Percentiles rank a stretch among this genome's conserved stretches.
These are phyloP conservation scores for Protoeuglena noctilucae DNA, from an alignment of 139 green algal genomes.

Conservation along the genomic window DNA sequence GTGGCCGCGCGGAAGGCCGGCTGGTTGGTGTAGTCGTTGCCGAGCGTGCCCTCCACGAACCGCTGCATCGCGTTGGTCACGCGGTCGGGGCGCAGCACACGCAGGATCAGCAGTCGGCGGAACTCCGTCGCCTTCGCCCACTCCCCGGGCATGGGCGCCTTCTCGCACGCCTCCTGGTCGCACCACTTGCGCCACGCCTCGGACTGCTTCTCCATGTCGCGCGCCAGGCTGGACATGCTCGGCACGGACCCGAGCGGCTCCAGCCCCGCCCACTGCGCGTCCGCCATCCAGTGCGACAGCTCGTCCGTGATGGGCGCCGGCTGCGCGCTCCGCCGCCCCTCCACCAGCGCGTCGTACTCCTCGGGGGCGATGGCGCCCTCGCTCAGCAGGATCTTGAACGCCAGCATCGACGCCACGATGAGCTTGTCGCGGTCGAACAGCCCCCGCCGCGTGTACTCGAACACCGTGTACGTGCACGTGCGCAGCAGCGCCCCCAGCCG, in stretches of 20 bases:
- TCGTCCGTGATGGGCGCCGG: conserved; percentile 61
- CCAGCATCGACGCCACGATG: conserved; percentile 62
- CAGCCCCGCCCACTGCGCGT: conserved; percentile 57
- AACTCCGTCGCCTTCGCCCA: conserved; percentile 52
- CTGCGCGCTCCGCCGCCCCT: conserved; percentile 28
- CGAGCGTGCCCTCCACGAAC: conserved; percentile 39
- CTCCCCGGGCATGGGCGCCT: conserved; percentile 47
- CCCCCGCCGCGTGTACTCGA: conserved; percentile 65
- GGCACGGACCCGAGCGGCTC: conserved; percentile 42
- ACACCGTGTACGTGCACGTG: conserved; percentile 65
- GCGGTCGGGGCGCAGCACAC: conserved; percentile 53
- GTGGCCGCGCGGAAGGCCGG: conserved; percentile 30
- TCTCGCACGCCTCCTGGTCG: conserved; percentile 41
- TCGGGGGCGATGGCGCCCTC: conserved; percentile 32
- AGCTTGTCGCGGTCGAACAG: conserved; percentile 78
- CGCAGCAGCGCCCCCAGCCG: conserved; percentile 45
- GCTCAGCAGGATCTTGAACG: conserved; percentile 29
- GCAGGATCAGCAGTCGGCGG: conserved; percentile 52
- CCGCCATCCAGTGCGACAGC: conserved; percentile 55
- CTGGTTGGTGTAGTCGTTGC: conserved; percentile 40
- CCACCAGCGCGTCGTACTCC: conserved; percentile 60
- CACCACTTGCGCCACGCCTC: conserved; percentile 65
- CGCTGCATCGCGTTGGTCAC: conserved; percentile 58
- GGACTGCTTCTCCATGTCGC: conserved; percentile 67
- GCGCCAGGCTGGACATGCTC: conserved; percentile 34